Base-by-base conservation (phyloP, 139 green algal species). In the Raphidocelis subcapitata region DNA sequence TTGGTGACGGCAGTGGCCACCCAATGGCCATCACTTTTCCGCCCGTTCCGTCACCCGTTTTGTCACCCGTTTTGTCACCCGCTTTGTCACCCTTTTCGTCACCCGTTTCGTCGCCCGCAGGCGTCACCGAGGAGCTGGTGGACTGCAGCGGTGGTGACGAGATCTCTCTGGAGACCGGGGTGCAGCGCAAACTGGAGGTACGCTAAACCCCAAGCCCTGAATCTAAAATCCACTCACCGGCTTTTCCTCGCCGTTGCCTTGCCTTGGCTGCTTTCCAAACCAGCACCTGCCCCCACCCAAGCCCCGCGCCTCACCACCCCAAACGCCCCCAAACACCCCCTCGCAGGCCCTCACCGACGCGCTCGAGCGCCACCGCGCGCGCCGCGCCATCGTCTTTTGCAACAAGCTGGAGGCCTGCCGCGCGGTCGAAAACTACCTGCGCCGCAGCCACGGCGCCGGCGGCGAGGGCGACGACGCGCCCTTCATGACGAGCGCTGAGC, bases 361-460 rank as follows among this genome's bases (percentile, higher is more conserved):
- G n/a, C 41, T 82, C 33, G 59, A 52, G 0, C 60, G 49, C 8
- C 67, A 75, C 60, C 33, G 65, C 28, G 83, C 81, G 3, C 14
- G 65, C 8, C 81, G 86, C 41, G 76, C 84, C 24, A 76, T 94
- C 15, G 80, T 96, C 29, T 96, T 96, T 70, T 95, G 86, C 88
- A 97, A 97, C 82, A 97, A 96, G 79, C 96, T 98, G 67, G 92
- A 98, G 62, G 86, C 85, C 10, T 96, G 90, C 83, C 83, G 93
- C 52, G 84, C 87, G 33, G 88, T 97, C 65, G 93, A 98, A 82
- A 98, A 98, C 74, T 70, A 83, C n/a, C 76, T 98, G 10, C 85
- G 73, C 44, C 77, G 94, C 1, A 36, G 20, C n/a, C n/a, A 33
- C 24, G 54, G 54, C 54, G 54, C 10, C 54, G 24, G 54, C 10